Conservation (phyloP, 495 filamentous ascomycete species). For the Aspergillus kassunensis region DNA sequence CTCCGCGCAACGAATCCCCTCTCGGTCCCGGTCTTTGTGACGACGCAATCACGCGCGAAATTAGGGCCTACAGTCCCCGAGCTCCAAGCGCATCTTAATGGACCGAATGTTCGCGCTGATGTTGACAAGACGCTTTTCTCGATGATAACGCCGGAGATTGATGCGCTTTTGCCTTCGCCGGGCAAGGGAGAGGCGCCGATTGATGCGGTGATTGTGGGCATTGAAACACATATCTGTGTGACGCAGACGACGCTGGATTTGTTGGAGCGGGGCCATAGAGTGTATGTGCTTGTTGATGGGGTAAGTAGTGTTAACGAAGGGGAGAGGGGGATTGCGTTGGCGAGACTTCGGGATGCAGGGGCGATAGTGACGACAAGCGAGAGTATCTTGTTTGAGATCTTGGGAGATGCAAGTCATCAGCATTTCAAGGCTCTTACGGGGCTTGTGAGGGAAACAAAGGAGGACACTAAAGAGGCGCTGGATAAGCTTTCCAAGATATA, state of each 20-base stretch:
- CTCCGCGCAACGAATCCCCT: slow-evolving; percentile 54
- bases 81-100: slow-evolving; percentile 43
- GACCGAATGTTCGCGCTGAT: slow-evolving; percentile 45
- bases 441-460: slow-evolving; percentile 73
- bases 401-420: slow-evolving; percentile 76
- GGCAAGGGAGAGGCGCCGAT: slow-evolving; percentile 7
- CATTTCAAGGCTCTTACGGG: slow-evolving; percentile 66
- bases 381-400: slow-evolving; percentile 85
- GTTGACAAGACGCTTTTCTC: slow-evolving; percentile 87
- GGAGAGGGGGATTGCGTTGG: slow-evolving; percentile 77
- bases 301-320: slow-evolving; percentile 80
- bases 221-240: slow-evolving; percentile 93
- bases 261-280: slow-evolving; percentile 65
- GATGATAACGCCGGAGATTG: slow-evolving; percentile 62
- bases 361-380: slow-evolving; percentile 84
- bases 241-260: slow-evolving; percentile 88
- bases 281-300: slow-evolving; percentile 89
- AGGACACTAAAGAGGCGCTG: slow-evolving; percentile 61
- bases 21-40: slow-evolving; percentile 72
- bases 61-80: slow-evolving; percentile 78
- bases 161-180: slow-evolving; percentile 26
- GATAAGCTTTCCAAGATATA: slow-evolving; percentile 67
- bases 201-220: slow-evolving; percentile 61
- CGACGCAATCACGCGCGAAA: slow-evolving; percentile 72
- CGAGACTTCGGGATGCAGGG: slow-evolving; percentile 67